phyloP scores from a whole-genome alignment of 1,139 yeast genomes.

The Geotrichum reessii region DNA sequence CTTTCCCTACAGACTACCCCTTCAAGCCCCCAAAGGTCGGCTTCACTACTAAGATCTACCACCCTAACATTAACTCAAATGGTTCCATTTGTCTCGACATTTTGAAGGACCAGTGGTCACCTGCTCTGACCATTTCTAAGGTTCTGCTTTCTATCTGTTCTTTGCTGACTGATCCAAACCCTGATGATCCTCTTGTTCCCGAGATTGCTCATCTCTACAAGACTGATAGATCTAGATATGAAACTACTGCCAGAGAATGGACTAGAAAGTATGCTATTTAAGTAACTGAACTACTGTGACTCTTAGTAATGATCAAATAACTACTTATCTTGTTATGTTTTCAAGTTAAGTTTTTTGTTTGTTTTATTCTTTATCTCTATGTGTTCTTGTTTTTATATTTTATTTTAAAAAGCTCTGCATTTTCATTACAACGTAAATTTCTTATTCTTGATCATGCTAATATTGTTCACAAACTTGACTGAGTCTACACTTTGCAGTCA shows the following conservation, averaged over 20 bases:
- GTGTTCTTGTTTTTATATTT: background rate
- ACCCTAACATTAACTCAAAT: conserved; percentile 83
- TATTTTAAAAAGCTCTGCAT: background rate
- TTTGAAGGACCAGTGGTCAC: conserved; percentile 86
- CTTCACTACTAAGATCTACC: conserved; percentile 85
- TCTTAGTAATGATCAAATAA: background rate
- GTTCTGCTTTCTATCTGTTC: conserved; percentile 86
- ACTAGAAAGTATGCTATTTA: conserved; percentile 95
- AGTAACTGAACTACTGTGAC: background rate
- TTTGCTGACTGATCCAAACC: conserved; percentile 92
- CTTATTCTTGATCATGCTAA: too few relatives aligned
- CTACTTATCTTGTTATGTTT: background rate
- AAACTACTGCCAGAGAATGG: conserved; percentile 98
- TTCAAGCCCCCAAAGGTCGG: conserved; percentile 92
- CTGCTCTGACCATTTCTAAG: conserved; percentile 84
- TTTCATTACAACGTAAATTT: background rate
- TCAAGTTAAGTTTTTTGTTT: background rate
- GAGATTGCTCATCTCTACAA: conserved; percentile 96
- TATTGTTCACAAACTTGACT: too few relatives aligned
- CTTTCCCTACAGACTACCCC: conserved; percentile 92
- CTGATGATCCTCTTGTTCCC: conserved; percentile 98
- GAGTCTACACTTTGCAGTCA: background rate
- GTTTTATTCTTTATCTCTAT: background rate
- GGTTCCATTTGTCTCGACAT: conserved; percentile 85
- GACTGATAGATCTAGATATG: conserved; percentile 90